Percentiles rank a stretch among this genome's conserved stretches.
phyloP scores from a whole-genome alignment of 768 basidiomycete genomes.

The Tephrocybe sp. region DNA sequence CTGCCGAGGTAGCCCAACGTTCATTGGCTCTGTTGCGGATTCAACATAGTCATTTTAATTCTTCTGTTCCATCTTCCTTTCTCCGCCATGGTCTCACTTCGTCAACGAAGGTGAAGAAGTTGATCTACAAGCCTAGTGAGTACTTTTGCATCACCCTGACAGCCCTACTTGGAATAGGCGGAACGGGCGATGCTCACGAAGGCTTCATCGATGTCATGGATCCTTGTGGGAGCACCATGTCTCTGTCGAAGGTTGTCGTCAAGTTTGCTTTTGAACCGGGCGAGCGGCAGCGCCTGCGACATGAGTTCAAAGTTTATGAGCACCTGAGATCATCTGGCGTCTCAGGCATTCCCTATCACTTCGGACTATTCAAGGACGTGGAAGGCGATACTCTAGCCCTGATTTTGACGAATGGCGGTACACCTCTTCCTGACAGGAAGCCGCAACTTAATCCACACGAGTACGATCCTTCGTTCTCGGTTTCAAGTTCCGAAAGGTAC shows the following conservation, averaged over 20 bases:
- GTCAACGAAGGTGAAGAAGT: no score
- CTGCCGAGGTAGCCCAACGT: neutral
- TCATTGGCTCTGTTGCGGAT: conserved; percentile 1
- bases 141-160: neutral
- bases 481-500: neutral
- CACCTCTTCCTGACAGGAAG: neutral
- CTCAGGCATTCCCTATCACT: conserved; percentile 7
- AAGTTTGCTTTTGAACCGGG: conserved; percentile 13
- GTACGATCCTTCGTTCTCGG: neutral
- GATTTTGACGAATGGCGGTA: conserved; percentile 14
- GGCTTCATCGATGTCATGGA: conserved; percentile 1
- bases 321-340: conserved; percentile 4
- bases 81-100: no score
- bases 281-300: conserved; percentile 10
- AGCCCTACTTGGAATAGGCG: conserved; percentile 3
- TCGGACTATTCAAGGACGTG: conserved; percentile 15
- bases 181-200: conserved; percentile 9
- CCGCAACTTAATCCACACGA: neutral
- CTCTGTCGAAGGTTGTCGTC: conserved; percentile 1
- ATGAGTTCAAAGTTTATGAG: conserved; percentile 18
- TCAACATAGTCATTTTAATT: conserved; percentile 6
- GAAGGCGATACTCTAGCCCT: conserved; percentile 12
- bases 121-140: neutral
- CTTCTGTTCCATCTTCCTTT: neutral
- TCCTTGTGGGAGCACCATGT: neutral